These are phyloP conservation scores for Hirschfeldia incana DNA, from an alignment of 345 rosid species.

Conservation along the genomic window DNA sequence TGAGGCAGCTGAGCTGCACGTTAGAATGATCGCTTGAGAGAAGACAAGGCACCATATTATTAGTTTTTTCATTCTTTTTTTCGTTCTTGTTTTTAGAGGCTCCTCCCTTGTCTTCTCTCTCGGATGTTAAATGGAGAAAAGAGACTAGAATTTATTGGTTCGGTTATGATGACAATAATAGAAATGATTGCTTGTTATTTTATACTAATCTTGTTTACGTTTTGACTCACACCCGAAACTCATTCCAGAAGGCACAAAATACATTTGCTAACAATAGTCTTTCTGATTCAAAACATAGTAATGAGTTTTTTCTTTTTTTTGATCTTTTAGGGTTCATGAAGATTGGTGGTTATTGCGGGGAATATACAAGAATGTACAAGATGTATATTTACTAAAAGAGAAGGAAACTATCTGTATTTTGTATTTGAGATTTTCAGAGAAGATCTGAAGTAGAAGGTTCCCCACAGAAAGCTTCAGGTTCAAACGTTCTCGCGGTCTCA, in stretches of 20 bases:
- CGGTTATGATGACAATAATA: slow-evolving; percentile 6
- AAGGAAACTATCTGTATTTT: background rate
- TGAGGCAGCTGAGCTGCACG: slow-evolving; percentile 1
- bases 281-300: too few relatives aligned
- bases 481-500: slow-evolving; percentile 76
- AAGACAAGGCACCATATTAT: slow-evolving; percentile 11
- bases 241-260: slow-evolving; percentile 11
- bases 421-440: slow-evolving; percentile 19
- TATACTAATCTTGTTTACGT: slow-evolving; percentile 3
- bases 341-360: too few relatives aligned
- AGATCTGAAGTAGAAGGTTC: slow-evolving; percentile 52
- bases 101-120: background rate
- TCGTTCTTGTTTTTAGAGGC: background rate
- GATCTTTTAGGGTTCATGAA: too few relatives aligned
- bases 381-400: background rate
- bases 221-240: background rate
- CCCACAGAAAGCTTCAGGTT: slow-evolving; percentile 87
- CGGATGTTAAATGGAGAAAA: background rate
- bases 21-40: slow-evolving; percentile 15
- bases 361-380: background rate
- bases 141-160: background rate
- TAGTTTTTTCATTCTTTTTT: slow-evolving; percentile 21
- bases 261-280: background rate
- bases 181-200: slow-evolving; percentile 15
- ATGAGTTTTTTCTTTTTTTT: too few relatives aligned